A percentile compares a stretch with the other conserved stretches of the same genome.
phyloP scores from a whole-genome alignment of 2,329 filamentous ascomycete genomes.

The Zymoseptoria crescenta region DNA sequence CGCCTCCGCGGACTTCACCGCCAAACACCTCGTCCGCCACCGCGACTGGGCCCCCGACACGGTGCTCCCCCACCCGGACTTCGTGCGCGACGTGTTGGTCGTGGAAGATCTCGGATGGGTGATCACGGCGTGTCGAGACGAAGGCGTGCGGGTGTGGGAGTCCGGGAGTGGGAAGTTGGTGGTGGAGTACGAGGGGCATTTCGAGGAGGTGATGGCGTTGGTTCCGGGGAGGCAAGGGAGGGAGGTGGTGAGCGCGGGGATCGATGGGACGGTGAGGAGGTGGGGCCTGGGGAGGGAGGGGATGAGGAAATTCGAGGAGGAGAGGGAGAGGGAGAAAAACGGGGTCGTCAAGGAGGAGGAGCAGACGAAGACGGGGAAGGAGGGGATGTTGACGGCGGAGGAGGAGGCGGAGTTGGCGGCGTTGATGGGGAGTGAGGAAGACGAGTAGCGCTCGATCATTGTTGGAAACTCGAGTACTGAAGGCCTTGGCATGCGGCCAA shows the following conservation, averaged over 20 bases:
- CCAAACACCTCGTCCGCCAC: slow-evolving; percentile 66
- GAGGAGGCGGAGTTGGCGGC: slow-evolving; percentile 91
- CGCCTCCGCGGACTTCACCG: slow-evolving; percentile 81
- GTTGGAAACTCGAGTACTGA: too few species aligned
- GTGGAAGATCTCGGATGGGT: slow-evolving; percentile 62
- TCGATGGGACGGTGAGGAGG: slow-evolving; percentile 78
- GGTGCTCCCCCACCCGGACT: slow-evolving; percentile 72
- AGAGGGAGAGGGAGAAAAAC: slow-evolving; percentile 43
- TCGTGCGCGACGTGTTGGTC: slow-evolving; percentile 74
- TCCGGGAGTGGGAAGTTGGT: slow-evolving; percentile 24
- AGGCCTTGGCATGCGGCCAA: too few species aligned
- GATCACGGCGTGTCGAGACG: slow-evolving; percentile 81
- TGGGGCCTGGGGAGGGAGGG: slow-evolving; percentile 66
- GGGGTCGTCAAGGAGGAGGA: slow-evolving; percentile 37
- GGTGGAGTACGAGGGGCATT: slow-evolving; percentile 60
- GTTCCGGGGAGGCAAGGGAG: slow-evolving; percentile 49
- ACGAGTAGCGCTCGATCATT: too few species aligned
- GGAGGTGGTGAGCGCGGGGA: slow-evolving; percentile 68
- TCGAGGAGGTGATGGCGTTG: slow-evolving; percentile 82
- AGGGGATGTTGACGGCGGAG: slow-evolving; percentile 64
- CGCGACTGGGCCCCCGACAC: slow-evolving; percentile 65
- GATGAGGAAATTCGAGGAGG: slow-evolving; percentile 48
- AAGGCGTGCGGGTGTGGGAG: slow-evolving; percentile 89
- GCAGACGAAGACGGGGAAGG: slow-evolving; percentile 37
- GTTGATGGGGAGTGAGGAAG: slow-evolving; percentile 75